Conservation (phyloP, 176 grass and related monocot genomes). For the Saccharum officinarum region DNA sequence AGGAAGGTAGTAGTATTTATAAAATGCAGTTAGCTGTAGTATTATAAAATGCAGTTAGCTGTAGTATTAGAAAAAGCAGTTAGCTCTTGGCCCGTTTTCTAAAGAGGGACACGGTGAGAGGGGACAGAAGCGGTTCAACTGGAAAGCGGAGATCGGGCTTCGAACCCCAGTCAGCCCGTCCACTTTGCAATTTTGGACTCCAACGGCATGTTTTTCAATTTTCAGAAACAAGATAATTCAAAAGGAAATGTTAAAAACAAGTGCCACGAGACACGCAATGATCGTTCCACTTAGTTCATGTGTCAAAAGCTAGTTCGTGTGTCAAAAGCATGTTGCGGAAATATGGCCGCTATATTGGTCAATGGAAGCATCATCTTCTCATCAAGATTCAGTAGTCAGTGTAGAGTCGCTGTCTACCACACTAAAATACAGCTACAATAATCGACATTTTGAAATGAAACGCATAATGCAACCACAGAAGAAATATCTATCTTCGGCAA, state of each 20-base stretch:
- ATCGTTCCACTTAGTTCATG: background rate
- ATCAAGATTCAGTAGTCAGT: background rate
- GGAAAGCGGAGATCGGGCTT: background rate
- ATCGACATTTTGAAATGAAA: background rate
- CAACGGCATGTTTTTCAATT: no score
- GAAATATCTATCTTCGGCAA: slow-evolving; percentile 10
- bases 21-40: no score
- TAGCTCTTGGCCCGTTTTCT: background rate
- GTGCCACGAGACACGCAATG: background rate
- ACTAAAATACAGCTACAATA: background rate
- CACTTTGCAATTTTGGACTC: background rate
- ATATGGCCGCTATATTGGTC: background rate
- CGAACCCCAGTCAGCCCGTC: background rate
- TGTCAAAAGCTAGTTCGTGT: background rate
- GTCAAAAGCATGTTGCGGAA: background rate
- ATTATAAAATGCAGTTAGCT: background rate
- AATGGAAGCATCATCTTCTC: background rate
- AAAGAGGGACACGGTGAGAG: background rate
- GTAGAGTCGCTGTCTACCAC: background rate
- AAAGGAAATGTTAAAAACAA: background rate
- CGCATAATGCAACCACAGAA: background rate
- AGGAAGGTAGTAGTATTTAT: background rate
- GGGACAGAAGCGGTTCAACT: background rate
- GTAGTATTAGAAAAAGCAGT: background rate
- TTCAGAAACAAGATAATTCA: background rate